Percentiles rank a stretch among this genome's conserved stretches.
phyloP scores from a whole-genome alignment of 2,329 filamentous ascomycete species.

The Trichoderma sp. region DNA sequence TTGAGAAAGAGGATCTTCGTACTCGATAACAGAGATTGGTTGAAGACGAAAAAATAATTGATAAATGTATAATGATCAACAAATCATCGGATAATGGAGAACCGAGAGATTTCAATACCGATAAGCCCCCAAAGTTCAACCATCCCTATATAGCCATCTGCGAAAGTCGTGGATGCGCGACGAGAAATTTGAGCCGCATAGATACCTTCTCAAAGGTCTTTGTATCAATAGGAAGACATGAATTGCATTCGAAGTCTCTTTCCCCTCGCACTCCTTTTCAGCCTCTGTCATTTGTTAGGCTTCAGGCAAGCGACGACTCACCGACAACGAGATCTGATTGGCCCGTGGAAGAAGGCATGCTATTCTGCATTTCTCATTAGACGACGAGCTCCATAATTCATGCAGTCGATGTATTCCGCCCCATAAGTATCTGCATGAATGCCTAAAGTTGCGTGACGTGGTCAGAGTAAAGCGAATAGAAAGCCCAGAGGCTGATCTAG shows the following conservation, averaged over 20 bases:
- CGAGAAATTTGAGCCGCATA: background rate
- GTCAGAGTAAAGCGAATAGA: background rate
- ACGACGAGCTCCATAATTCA: background rate
- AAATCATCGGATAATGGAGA: background rate
- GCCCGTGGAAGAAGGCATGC: background rate
- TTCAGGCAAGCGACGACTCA: background rate
- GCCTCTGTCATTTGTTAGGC: background rate
- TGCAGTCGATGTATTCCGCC: background rate
- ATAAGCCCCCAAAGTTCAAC: background rate
- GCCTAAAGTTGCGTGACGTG: conserved; percentile 11
- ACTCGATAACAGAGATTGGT: background rate
- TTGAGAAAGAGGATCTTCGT: background rate
- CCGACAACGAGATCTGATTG: background rate
- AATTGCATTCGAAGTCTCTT: background rate
- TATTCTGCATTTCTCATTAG: background rate
- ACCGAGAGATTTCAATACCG: background rate
- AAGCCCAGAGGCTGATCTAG: background rate
- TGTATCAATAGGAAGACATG: background rate
- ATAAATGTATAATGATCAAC: background rate
- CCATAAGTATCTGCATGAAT: conserved; percentile 13
- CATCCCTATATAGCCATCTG: background rate
- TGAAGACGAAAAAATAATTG: background rate
- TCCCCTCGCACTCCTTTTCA: background rate
- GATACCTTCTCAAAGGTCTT: background rate
- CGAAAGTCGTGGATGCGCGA: background rate